Evolutionary conservation across 371 early-diverging fungal species (phyloP).

Genomic region (Mucor velutinosus): DNA sequence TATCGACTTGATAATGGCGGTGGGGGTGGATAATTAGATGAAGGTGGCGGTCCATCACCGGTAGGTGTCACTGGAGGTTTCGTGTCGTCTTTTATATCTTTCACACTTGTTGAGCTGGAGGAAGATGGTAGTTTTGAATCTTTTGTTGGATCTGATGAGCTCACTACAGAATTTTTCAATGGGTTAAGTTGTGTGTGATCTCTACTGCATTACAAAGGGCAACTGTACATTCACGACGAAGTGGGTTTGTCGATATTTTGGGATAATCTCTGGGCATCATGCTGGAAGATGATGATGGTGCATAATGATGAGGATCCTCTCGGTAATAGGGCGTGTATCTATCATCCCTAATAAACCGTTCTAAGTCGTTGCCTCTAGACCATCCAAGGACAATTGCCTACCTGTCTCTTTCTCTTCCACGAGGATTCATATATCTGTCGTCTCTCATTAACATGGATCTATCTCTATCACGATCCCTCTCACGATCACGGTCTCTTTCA

Average conservation of each 20-base stretch:
- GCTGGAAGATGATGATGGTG: slow-evolving; percentile 31
- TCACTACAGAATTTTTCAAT: background rate
- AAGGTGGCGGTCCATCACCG: background rate
- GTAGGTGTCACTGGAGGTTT: slow-evolving; percentile 18
- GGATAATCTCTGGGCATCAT: slow-evolving; percentile 37
- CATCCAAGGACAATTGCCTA: background rate
- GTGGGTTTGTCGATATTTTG: slow-evolving; percentile 27
- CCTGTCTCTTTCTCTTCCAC: slow-evolving; percentile 40
- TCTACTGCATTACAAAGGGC: background rate
- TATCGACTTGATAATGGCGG: background rate
- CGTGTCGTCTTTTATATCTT: slow-evolving; percentile 38
- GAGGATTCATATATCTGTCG: slow-evolving; percentile 40
- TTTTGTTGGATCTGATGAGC: slow-evolving; percentile 2
- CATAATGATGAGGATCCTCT: slow-evolving; percentile 43
- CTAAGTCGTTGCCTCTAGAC: background rate
- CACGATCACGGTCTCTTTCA: slow-evolving; percentile 44
- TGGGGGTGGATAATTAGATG: background rate
- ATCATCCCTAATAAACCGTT: slow-evolving; percentile 26
- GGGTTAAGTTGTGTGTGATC: background rate
- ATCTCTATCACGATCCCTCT: slow-evolving; percentile 30
- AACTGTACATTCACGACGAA: slow-evolving; percentile 42
- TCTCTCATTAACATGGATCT: slow-evolving; percentile 41
- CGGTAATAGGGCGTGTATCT: slow-evolving; percentile 52
- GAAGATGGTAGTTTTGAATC: slow-evolving; percentile 23
- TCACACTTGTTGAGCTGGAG: slow-evolving; percentile 18